Conservation (phyloP, 129 eudicot genomes). For the Ambrosia trifida region DNA sequence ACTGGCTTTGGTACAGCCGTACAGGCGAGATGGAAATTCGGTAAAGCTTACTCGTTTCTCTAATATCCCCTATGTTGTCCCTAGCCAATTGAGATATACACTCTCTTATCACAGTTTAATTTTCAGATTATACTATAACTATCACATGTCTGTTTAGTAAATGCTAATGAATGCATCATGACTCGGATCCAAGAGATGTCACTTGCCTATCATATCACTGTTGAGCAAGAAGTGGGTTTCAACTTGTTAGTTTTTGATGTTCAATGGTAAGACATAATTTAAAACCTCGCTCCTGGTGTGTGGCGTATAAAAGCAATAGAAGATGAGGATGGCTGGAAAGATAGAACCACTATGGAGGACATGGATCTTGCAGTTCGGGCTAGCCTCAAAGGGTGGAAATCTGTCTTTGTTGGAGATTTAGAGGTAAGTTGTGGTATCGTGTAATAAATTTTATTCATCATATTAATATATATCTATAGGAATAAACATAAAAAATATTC, state of each 20-base stretch:
- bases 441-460: neutral
- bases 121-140: constrained; percentile 7
- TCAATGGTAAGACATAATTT: constrained; percentile 55
- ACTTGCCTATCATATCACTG: constrained; percentile 72
- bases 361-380: constrained; percentile 94
- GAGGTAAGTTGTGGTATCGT: constrained; percentile 34
- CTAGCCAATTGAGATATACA: constrained; percentile 8
- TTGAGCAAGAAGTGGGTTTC: constrained; percentile 91
- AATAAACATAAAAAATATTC: constrained; percentile 18
- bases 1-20: constrained; percentile 76
- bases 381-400: constrained; percentile 86
- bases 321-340: constrained; percentile 96
- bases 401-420: constrained; percentile 67
- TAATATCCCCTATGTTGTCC: constrained; percentile 1
- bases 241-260: constrained; percentile 74
- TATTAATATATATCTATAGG: neutral
- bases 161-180: constrained; percentile 86
- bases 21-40: constrained; percentile 95
- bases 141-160: constrained; percentile 43
- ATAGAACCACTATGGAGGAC: constrained; percentile 85
- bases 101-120: neutral
- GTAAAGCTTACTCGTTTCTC: constrained; percentile 37
- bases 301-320: constrained; percentile 73
- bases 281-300: constrained; percentile 45
- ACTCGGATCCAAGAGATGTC: constrained; percentile 92